These are phyloP conservation scores for Papilionanthe hybrid DNA, from an alignment of 116 monocot genomes.

Conservation along the genomic window DNA sequence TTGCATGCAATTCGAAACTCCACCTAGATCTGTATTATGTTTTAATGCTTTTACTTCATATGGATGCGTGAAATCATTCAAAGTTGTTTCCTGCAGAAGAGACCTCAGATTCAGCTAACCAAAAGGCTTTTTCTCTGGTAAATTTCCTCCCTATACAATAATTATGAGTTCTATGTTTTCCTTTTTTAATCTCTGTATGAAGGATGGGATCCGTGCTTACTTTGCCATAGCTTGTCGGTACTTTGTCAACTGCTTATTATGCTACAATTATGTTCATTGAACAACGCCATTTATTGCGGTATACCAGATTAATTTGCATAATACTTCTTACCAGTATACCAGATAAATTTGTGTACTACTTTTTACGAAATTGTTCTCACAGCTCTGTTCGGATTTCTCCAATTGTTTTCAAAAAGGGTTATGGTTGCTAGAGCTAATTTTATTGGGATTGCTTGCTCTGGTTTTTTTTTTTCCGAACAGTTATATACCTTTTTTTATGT, in stretches of 20 bases:
- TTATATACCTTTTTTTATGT: neutral
- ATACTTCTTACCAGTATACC: neutral
- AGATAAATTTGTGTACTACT: neutral
- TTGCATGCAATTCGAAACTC: neutral
- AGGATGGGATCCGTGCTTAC: neutral
- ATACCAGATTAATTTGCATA: neutral
- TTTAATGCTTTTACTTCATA: constrained; percentile 1
- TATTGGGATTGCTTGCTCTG: too few species aligned
- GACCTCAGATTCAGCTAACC: constrained; percentile 40
- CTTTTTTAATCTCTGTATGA: neutral
- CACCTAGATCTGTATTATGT: neutral
- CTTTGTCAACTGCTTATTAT: neutral
- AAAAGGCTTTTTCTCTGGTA: constrained; percentile 61
- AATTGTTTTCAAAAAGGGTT: too few species aligned
- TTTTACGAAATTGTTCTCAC: neutral
- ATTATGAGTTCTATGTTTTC: neutral
- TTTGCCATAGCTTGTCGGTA: neutral
- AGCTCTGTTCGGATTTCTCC: neutral
- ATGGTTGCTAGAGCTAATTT: too few species aligned
- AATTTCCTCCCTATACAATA: neutral
- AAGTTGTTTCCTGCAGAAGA: constrained; percentile 53
- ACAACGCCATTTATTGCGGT: neutral
- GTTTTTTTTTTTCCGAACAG: too few species aligned
- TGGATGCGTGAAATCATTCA: neutral
- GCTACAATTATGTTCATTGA: neutral